Conservation (phyloP, 176 grass and related monocot species). For the Zea luxurians region DNA sequence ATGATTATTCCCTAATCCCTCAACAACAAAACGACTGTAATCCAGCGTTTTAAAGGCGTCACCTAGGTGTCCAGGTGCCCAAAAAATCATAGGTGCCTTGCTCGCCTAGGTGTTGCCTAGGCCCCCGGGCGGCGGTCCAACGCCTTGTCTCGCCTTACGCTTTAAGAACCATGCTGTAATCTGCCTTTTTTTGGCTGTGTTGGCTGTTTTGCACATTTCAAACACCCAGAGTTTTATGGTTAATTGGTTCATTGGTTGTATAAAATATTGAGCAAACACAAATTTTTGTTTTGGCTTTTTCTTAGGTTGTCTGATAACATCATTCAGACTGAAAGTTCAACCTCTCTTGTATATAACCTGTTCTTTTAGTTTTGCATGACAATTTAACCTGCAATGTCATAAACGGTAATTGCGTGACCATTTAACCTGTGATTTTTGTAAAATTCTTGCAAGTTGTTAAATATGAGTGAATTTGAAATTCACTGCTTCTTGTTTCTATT, state of each 20-base stretch:
- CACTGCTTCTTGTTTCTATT: background rate
- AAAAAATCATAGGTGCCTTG: too few species aligned
- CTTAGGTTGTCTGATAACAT: background rate
- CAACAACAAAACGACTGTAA: background rate
- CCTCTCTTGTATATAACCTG: background rate
- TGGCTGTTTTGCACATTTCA: background rate
- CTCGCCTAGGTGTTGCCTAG: too few species aligned
- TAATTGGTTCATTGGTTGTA: background rate
- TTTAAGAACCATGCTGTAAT: too few species aligned
- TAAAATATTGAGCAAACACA: background rate
- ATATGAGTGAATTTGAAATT: background rate
- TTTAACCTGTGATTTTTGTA: background rate
- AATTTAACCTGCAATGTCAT: background rate
- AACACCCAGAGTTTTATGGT: background rate
- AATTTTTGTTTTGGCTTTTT: background rate
- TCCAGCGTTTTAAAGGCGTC: background rate
- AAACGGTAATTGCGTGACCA: background rate
- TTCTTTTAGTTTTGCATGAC: slow-evolving; percentile 7
- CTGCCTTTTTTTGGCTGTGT: background rate
- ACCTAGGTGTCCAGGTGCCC: too few species aligned
- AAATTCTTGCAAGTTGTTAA: background rate
- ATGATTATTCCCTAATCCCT: slow-evolving; percentile 11
- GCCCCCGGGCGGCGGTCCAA: too few species aligned
- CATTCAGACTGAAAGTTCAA: slow-evolving; percentile 9
- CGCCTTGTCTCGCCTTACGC: too few species aligned